phyloP scores from a whole-genome alignment of 257 asterid genomes.

The Solanum piurae region DNA sequence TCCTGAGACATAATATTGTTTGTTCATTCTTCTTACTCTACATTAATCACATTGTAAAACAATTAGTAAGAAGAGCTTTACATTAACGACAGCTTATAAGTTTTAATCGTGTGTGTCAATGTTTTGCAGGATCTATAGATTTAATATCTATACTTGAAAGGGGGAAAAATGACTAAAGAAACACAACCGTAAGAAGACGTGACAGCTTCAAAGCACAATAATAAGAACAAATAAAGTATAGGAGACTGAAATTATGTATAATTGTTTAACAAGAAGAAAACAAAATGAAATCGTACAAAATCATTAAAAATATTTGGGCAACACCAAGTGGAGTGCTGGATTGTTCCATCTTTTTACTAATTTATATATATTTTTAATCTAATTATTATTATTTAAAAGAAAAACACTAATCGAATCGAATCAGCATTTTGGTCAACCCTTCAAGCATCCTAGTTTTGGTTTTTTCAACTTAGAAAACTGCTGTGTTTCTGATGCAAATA shows the following conservation, averaged over 20 bases:
- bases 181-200: neutral
- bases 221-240: neutral
- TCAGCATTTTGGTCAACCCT: conserved; percentile 31
- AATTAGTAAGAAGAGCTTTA: neutral
- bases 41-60: neutral
- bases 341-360: conserved; percentile 7
- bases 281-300: conserved; percentile 2
- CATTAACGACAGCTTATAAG: neutral
- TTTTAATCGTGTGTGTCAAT: neutral
- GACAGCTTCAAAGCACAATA: neutral
- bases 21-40: neutral
- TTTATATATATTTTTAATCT: neutral
- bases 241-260: neutral
- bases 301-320: neutral
- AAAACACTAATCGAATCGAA: neutral
- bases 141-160: neutral
- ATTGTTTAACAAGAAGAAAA: neutral
- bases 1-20: neutral
- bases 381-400: neutral
- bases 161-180: neutral
- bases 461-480: neutral
- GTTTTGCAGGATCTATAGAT: neutral
- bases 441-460: conserved; percentile 1
- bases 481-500: neutral
- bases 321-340: conserved; percentile 13